Percentiles rank a stretch among this genome's conserved stretches.
phyloP scores from a whole-genome alignment of 2,329 filamentous ascomycete genomes.

The Chaetomiaceae sp. region DNA sequence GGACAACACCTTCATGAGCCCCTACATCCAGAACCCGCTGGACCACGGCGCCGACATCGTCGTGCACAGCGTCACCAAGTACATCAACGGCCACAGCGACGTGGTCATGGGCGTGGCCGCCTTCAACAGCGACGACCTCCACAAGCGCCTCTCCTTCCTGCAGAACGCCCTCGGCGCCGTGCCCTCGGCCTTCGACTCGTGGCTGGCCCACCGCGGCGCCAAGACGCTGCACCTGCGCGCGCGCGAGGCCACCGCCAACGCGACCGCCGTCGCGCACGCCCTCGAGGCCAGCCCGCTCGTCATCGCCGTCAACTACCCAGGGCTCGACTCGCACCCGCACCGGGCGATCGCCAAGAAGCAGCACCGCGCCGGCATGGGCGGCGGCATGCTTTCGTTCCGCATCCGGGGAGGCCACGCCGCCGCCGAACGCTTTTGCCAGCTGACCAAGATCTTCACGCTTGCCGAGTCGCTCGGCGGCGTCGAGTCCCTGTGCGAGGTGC shows the following conservation, averaged over 20 bases:
- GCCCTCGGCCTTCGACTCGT: slow-evolving; percentile 91
- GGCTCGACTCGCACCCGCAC: slow-evolving; percentile 80
- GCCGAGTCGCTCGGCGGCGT: slow-evolving; percentile 86
- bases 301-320: slow-evolving; percentile 90
- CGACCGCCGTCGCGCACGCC: slow-evolving; percentile 65
- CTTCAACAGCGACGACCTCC: slow-evolving; percentile 80
- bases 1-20: slow-evolving; percentile 96
- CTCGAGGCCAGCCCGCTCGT: slow-evolving; percentile 78
- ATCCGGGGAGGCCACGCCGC: slow-evolving; percentile 80
- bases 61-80: slow-evolving; percentile 95
- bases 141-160: slow-evolving; percentile 74
- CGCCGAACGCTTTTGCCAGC: slow-evolving; percentile 86
- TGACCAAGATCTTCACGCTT: slow-evolving; percentile 83
- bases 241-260: slow-evolving; percentile 77
- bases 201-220: slow-evolving; percentile 93
- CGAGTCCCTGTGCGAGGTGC: slow-evolving; percentile 86
- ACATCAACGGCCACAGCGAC: slow-evolving; percentile 96
- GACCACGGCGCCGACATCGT: slow-evolving; percentile 95
- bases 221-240: slow-evolving; percentile 95
- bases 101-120: slow-evolving; percentile 97
- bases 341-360: slow-evolving; percentile 79
- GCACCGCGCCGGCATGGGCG: slow-evolving; percentile 89
- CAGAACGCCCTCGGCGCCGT: slow-evolving; percentile 97
- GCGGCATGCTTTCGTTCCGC: slow-evolving; percentile 96
- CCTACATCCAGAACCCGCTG: slow-evolving; percentile 94